Conservation (phyloP, 257 asterid genomes). For the Oldenlandia corymbosa region DNA sequence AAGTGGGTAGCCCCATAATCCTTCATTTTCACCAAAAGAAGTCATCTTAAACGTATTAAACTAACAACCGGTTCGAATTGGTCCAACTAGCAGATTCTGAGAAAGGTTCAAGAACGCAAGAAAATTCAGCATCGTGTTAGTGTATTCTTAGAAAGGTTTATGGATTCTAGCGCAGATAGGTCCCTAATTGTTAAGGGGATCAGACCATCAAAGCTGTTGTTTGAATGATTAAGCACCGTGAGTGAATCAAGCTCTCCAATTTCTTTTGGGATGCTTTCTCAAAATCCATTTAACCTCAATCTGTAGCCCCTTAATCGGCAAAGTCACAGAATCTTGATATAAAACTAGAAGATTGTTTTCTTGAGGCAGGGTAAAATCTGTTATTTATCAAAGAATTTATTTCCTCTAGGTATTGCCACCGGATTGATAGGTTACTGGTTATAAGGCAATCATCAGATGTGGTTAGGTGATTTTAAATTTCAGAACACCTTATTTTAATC, state of each 20-base stretch:
- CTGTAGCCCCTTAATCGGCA: slow-evolving; percentile 8
- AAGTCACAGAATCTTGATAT: slow-evolving; percentile 3
- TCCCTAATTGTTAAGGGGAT: slow-evolving; percentile 5
- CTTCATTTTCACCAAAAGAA: slow-evolving; percentile 2
- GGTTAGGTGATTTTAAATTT: no score
- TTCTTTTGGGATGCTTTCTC: slow-evolving; percentile 12
- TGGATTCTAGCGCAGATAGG: slow-evolving; percentile 3
- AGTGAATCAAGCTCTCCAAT: slow-evolving; percentile 6
- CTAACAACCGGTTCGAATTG: slow-evolving; percentile 19
- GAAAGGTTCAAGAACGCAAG: slow-evolving; percentile 24
- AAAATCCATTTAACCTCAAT: neutral
- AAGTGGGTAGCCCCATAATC: slow-evolving; percentile 8
- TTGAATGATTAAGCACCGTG: slow-evolving; percentile 7
- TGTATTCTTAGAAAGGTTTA: slow-evolving; percentile 17
- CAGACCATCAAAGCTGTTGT: slow-evolving; percentile 7
- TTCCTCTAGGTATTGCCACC: no score
- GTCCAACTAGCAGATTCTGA: slow-evolving; percentile 23
- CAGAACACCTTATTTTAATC: no score
- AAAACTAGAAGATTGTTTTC: no score
- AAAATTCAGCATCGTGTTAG: slow-evolving; percentile 11
- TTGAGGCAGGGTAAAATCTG: no score
- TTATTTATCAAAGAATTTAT: no score
- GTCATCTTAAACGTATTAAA: slow-evolving; percentile 18
- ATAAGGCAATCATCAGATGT: no score
- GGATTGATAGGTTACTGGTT: no score